phyloP scores from a whole-genome alignment of 1,139 yeast species.

The Pneumocystis canis region DNA sequence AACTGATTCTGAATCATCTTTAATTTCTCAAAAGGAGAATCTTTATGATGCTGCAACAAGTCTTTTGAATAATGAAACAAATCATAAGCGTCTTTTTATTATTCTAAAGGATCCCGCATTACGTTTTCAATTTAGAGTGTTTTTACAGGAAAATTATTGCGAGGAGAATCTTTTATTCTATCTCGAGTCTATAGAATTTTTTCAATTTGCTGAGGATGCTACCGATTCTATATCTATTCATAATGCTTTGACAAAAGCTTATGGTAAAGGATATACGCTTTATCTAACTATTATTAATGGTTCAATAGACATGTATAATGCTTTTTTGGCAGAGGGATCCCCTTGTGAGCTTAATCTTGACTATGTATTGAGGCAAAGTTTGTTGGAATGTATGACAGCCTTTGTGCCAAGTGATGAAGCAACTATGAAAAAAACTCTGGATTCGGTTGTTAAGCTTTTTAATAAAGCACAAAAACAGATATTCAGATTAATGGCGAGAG shows the following conservation, averaged over 20 bases:
- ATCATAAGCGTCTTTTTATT: constrained; percentile 26
- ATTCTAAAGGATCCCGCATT: constrained; percentile 67
- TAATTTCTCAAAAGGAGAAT: neutral
- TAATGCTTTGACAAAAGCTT: constrained; percentile 13
- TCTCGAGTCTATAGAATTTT: constrained; percentile 35
- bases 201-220: constrained; percentile 13
- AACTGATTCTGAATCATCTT: neutral
- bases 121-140: constrained; percentile 49
- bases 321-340: constrained; percentile 54
- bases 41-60: neutral
- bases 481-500: constrained; percentile 17
- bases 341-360: constrained; percentile 62
- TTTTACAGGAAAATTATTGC: constrained; percentile 50
- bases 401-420: constrained; percentile 8
- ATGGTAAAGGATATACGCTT: constrained; percentile 4
- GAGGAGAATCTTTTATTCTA: constrained; percentile 66
- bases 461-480: constrained; percentile 16
- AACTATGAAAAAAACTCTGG: constrained; percentile 8
- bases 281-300: constrained; percentile 23
- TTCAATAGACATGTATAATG: constrained; percentile 35
- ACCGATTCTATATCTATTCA: constrained; percentile 17
- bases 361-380: constrained; percentile 37
- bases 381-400: constrained; percentile 32
- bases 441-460: constrained; percentile 12
- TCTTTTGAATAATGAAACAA: constrained; percentile 8